Evolutionary conservation across 2,329 filamentous ascomycete genomes (phyloP).

Genomic region (Calonectria ilicicola): DNA sequence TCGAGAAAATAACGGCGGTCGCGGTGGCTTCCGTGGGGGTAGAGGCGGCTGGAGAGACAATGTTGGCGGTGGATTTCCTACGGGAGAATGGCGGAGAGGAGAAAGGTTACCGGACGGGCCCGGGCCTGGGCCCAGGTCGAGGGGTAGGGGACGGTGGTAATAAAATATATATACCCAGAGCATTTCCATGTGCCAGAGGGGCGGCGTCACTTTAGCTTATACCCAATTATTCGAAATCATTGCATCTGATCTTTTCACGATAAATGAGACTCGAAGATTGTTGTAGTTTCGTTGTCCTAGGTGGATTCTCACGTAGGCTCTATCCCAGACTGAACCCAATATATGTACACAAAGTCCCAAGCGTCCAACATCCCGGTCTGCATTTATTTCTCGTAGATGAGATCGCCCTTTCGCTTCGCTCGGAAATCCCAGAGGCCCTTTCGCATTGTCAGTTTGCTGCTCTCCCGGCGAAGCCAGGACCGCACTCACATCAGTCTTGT

Average conservation of each 20-base stretch:
- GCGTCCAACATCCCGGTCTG: slow-evolving; percentile 17
- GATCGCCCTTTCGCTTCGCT: slow-evolving; percentile 89
- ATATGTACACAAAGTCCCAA: slow-evolving; percentile 58
- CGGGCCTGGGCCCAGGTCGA: slow-evolving; percentile 47
- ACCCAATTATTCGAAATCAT: slow-evolving; percentile 36
- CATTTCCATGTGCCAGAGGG: not conserved
- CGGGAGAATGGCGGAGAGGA: slow-evolving; percentile 76
- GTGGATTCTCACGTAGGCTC: slow-evolving; percentile 38
- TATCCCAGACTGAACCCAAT: slow-evolving; percentile 42
- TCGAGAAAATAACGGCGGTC: slow-evolving; percentile 46
- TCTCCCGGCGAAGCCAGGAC: not conserved
- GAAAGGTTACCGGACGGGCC: slow-evolving; percentile 70
- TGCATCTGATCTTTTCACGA: slow-evolving; percentile 24
- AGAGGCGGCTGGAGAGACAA: slow-evolving; percentile 55
- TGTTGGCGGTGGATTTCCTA: slow-evolving; percentile 53
- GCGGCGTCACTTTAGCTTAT: slow-evolving; percentile 40
- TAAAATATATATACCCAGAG: slow-evolving; percentile 14
- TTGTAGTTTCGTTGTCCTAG: slow-evolving; percentile 30
- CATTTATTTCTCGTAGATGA: slow-evolving; percentile 80
- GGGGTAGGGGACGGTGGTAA: slow-evolving; percentile 47
- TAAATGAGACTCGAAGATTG: not conserved
- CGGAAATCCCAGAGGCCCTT: slow-evolving; percentile 90
- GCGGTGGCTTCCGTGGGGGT: slow-evolving; percentile 48
- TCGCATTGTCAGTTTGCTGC: slow-evolving; percentile 35
- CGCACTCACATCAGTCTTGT: slow-evolving; percentile 88